Evolutionary conservation across 1,284 basidiomycete species (phyloP).

Genomic region (Moniliophthora roreri): DNA sequence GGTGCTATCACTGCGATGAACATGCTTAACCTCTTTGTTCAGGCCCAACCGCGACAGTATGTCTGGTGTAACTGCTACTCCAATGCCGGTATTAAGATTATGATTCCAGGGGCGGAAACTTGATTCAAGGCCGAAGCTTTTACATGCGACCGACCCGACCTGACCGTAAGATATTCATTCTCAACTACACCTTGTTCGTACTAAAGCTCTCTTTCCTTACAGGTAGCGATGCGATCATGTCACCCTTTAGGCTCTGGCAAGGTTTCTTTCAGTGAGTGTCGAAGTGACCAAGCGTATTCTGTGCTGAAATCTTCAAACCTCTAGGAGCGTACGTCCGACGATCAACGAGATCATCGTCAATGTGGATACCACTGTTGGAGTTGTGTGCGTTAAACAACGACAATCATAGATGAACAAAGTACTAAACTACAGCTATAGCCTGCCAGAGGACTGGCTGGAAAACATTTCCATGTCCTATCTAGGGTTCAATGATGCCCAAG

Average conservation of each 20-base stretch:
- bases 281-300: not conserved
- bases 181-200: not conserved
- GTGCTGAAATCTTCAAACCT: not conserved
- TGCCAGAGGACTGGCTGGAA: not conserved
- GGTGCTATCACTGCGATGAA: conserved; percentile 27
- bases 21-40: conserved; percentile 36
- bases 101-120: conserved; percentile 19
- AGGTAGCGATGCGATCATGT: conserved; percentile 18
- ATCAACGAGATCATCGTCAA: conserved; percentile 36
- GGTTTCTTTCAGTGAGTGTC: conserved; percentile 35
- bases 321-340: conserved; percentile 39
- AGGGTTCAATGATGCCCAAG: not conserved
- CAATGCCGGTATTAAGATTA: not conserved
- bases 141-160: conserved; percentile 16
- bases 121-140: conserved; percentile 30
- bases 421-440: too few species aligned
- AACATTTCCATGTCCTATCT: not conserved
- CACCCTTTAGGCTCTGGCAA: conserved; percentile 34
- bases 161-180: not conserved
- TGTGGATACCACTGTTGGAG: conserved; percentile 39
- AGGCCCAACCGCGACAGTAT: conserved; percentile 30
- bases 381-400: conserved; percentile 34
- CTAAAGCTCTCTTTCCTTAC: not conserved
- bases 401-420: too few species aligned
- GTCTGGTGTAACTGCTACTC: not conserved